Base-by-base conservation (phyloP, 805 yeast genomes). In the Candida ovalis region DNA sequence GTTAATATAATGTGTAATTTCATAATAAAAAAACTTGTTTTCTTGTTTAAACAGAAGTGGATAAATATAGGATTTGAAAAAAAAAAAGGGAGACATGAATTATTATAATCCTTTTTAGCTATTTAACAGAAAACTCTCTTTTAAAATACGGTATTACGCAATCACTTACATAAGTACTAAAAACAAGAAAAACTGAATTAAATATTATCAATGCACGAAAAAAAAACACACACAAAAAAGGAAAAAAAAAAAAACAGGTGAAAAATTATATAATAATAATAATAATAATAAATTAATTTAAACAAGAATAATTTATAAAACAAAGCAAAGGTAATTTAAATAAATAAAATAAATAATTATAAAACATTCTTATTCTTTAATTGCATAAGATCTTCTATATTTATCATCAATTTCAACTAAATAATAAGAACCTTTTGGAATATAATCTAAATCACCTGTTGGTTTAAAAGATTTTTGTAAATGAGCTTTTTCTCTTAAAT, bases 401-500 rank as follows among this genome's bases (percentile, higher is more conserved):
- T 78, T 88, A 66, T 89, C 97, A 70, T 92, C 94, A 62, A 94
- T 75, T 56, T 81, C 80, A 49, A 81, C 78, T 65, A 94, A 77
- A 73, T 92, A 94, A 75, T 88, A 94, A 45, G 89, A 77, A 46
- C 97, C 97, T 23, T 73, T 54, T 49, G 80, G 75, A 60, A 94
- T 71, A 63, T 78, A 73, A 17, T 88, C 96, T 57, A 81, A 75
- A 40, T 84, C 73, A 43, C 98, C 98, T 51, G 74, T 67, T 59
- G 99, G 99, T 66, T 75, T 73, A 76, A 80, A 86, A 56, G 75
- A 72, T 71, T 89, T 88, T 70, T 88, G 78, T 68, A 89, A 73
- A 66, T 92, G 97, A 42, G 92, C 87, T 61, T 80, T 77, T 75
- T 94, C 99, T 76, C 99, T 89, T 59, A 88, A 76, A 24, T 73